Conservation (phyloP, 768 basidiomycete species). For the Russula vinacea region DNA sequence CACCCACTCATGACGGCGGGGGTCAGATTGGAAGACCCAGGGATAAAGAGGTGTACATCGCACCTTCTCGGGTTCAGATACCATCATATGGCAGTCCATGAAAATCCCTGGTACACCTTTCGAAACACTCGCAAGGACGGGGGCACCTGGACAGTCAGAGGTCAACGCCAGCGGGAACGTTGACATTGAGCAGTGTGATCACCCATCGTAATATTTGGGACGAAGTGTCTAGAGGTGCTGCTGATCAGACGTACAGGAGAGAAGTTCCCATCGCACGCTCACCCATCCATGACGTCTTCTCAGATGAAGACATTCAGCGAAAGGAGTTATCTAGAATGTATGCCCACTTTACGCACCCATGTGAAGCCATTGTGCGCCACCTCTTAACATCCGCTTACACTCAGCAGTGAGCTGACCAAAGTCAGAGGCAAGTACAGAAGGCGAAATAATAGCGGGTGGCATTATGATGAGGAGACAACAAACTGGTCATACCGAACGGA, state of each 20-base stretch:
- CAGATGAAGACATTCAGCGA: conserved; percentile 2
- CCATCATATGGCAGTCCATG: conserved; percentile 99
- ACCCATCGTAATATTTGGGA: conserved; percentile 99
- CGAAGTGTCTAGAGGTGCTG: conserved; percentile 73
- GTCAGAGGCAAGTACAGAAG: conserved; percentile 95
- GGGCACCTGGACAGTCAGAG: conserved; percentile 56
- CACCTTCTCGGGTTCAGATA: conserved; percentile 86
- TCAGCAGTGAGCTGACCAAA: conserved; percentile 93
- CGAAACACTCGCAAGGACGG: conserved; percentile 78
- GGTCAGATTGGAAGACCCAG: background rate
- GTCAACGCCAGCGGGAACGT: conserved; percentile 13
- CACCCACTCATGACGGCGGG: conserved; percentile 70
- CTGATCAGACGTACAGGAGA: conserved; percentile 6
- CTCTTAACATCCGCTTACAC: conserved; percentile 94
- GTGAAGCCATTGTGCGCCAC: conserved; percentile 96
- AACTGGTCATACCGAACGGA: background rate
- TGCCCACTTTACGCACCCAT: conserved; percentile 64
- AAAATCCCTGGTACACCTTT: conserved; percentile 92
- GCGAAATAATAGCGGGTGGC: conserved; percentile 91
- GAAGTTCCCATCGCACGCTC: conserved; percentile 29
- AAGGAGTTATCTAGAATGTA: background rate
- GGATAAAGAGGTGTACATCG: conserved; percentile 7
- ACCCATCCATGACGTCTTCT: conserved; percentile 98
- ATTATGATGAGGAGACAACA: conserved; percentile 40
- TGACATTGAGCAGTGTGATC: conserved; percentile 32